Evolutionary conservation across 345 rosid species (phyloP).

Genomic region (Salix udensis): DNA sequence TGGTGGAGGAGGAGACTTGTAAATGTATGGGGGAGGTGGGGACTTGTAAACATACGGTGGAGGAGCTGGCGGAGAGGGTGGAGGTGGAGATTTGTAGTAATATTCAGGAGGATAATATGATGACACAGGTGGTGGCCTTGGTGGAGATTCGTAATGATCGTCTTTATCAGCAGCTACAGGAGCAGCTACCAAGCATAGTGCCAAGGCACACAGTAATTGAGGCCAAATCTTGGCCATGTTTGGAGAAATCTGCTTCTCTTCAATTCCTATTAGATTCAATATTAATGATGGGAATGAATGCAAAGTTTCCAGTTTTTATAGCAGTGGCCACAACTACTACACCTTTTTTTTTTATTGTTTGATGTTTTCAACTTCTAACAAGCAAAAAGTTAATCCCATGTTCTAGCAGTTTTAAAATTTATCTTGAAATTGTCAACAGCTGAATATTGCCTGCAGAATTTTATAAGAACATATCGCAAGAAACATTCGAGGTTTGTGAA

Average conservation of each 20-base stretch:
- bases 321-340: background rate
- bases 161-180: conserved; percentile 20
- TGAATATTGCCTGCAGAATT: background rate
- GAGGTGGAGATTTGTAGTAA: background rate
- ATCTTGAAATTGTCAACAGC: background rate
- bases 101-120: too few relatives aligned
- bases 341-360: background rate
- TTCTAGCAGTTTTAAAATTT: background rate
- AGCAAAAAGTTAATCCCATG: background rate
- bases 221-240: conserved; percentile 41
- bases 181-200: conserved; percentile 22
- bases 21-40: background rate
- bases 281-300: background rate
- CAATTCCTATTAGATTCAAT: background rate
- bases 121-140: background rate
- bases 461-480: background rate
- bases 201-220: conserved; percentile 24
- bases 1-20: too few relatives aligned
- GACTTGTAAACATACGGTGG: background rate
- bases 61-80: too few relatives aligned
- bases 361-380: background rate
- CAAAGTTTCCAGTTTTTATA: conserved; percentile 1
- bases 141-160: background rate
- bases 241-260: background rate
- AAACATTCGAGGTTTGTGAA: background rate